Evolutionary conservation across 2,329 filamentous ascomycete genomes (phyloP), one percentile per base, ranked within the genome.

Genomic region (Lecanosticta acicola): DNA sequence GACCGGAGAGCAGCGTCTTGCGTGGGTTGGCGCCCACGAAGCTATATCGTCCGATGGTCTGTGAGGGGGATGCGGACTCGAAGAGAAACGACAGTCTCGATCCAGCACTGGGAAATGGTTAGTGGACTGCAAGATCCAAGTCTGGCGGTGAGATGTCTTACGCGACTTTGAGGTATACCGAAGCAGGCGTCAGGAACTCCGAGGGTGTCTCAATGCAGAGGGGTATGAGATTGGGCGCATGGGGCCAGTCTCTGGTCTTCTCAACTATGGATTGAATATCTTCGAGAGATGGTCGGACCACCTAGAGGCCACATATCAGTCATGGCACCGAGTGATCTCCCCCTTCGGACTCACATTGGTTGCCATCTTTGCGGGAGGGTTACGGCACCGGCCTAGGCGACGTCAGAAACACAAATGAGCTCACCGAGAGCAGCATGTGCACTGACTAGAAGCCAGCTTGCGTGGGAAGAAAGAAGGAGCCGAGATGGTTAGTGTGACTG

Each of bases 21-120:
- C 77, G 74, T 14, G 81, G 76, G 57, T 83, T 79, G 75, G 86
- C 87, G 56, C 91, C 91, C 49, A 98, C 79, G 69, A 98, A 98
- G 72, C 88, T 95, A 69, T 96, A 97, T 60, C 93, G 79, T 48
- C 91, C 91, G 55, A 98, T 88, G 14, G 84, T 89, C 69, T 97
- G 91, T 20, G 89, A 91, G 13, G 80, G 84, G 17, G 90, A 89
- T 19, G 91, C 93, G 61, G 89, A 95, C 71, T 98, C 93, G 68
- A 95, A 94, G 39, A 98, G 80, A 66, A 96, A 97, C 3, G 91
- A 96, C 61, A 87, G 82, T 57, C 87, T 83, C 39, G 85, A 86
- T 56, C 78, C 72, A 21, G 78, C 71, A 56, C 72, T 76, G 51
- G 37, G 33, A 45, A 32, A n/a, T 13, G 20, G 19, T 45, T 19